These are phyloP conservation scores for Aureobasidium lini DNA, from an alignment of 2,329 filamentous ascomycete species.

Conservation along the genomic window DNA sequence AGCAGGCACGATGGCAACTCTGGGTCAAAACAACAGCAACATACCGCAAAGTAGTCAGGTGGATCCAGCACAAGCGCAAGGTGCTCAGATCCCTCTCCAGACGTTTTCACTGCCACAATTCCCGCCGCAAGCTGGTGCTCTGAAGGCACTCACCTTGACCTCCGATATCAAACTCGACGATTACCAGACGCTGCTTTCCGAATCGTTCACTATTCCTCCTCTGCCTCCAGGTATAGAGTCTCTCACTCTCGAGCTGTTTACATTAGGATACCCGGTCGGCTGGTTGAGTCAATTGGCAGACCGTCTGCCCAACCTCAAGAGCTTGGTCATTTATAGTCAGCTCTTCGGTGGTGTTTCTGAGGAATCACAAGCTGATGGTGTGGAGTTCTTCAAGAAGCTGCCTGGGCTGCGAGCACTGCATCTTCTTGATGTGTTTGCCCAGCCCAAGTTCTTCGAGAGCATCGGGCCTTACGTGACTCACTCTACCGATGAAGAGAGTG, in stretches of 20 bases:
- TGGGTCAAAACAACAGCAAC: slow-evolving; percentile 1
- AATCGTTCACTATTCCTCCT: slow-evolving; percentile 29
- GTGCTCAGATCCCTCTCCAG: slow-evolving; percentile 41
- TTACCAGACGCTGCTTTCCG: slow-evolving; percentile 33
- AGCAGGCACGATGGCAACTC: slow-evolving; percentile 9
- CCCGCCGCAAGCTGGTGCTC: slow-evolving; percentile 35
- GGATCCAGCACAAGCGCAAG: slow-evolving; percentile 28
- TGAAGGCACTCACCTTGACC: slow-evolving; percentile 41
- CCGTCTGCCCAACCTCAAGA: slow-evolving; percentile 35
- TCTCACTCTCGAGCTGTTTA: slow-evolving; percentile 43
- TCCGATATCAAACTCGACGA: slow-evolving; percentile 42
- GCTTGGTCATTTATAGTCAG: slow-evolving; percentile 40
- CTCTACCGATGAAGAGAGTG: slow-evolving; percentile 15
- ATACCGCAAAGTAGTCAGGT: slow-evolving; percentile 17
- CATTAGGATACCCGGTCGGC: slow-evolving; percentile 38
- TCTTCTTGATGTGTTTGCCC: slow-evolving; percentile 41
- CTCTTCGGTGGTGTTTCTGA: slow-evolving; percentile 37
- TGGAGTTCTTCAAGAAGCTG: slow-evolving; percentile 33
- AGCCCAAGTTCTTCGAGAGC: slow-evolving; percentile 33
- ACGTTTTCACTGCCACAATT: slow-evolving; percentile 40
- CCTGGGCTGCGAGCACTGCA: slow-evolving; percentile 35
- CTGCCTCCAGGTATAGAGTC: slow-evolving; percentile 35
- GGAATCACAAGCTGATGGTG: slow-evolving; percentile 33
- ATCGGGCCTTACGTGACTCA: slow-evolving; percentile 26
- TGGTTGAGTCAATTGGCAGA: slow-evolving; percentile 36